These are phyloP conservation scores for Colletotrichum simmondsii DNA, from an alignment of 2,329 filamentous ascomycete genomes.

Conservation along the genomic window DNA sequence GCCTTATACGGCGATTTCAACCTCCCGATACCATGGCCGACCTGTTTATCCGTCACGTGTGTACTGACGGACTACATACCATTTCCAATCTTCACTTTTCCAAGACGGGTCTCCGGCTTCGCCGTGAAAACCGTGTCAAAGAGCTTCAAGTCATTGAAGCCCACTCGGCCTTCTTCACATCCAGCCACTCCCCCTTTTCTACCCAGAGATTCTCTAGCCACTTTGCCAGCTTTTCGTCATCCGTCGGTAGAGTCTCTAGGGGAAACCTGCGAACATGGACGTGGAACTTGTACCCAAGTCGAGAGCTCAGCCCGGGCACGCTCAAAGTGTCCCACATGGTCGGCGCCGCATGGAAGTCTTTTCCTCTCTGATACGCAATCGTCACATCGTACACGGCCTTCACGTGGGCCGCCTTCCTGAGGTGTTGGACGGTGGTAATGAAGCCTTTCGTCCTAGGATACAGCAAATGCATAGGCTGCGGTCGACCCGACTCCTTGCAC, in stretches of 20 bases:
- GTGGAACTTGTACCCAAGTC: conserved; percentile 58
- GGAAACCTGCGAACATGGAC: conserved; percentile 60
- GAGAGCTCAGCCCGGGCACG: conserved; percentile 49
- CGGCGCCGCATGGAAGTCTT: conserved; percentile 57
- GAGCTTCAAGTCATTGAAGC: conserved; percentile 29
- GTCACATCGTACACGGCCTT: conserved; percentile 67
- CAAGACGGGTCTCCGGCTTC: background rate
- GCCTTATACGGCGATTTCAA: background rate
- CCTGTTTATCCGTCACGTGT: background rate
- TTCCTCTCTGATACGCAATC: conserved; percentile 61
- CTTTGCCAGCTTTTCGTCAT: conserved; percentile 58
- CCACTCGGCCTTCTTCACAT: conserved; percentile 56
- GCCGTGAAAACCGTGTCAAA: background rate
- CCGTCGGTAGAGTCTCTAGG: conserved; percentile 57
- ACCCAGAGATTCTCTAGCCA: conserved; percentile 66
- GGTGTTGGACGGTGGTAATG: conserved; percentile 66
- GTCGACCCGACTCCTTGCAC: conserved; percentile 61
- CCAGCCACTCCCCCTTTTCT: conserved; percentile 63
- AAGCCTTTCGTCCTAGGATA: conserved; percentile 72
- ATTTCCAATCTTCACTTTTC: background rate
- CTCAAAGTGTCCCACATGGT: conserved; percentile 65
- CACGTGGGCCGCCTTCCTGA: conserved; percentile 61
- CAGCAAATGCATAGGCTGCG: conserved; percentile 66
- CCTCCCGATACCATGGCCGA: background rate
- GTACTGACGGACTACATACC: background rate